Percentiles rank a stretch among this genome's conserved stretches.
Evolutionary conservation across 176 grass and related monocot species (phyloP).

Genomic region (sorghum (Sorghum bicolor)): DNA sequence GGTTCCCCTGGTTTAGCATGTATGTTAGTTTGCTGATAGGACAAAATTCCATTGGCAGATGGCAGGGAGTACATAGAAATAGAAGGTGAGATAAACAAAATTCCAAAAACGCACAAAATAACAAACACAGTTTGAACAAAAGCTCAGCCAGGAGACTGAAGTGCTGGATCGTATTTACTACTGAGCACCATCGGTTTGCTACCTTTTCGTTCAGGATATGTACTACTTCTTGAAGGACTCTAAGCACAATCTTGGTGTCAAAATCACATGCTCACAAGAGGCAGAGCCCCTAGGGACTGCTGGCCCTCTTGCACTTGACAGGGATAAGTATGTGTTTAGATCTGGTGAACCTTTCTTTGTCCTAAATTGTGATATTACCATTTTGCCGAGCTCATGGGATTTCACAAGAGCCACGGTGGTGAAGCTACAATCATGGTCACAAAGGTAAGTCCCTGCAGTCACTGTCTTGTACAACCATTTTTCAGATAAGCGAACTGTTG

Average conservation of each 20-base stretch:
- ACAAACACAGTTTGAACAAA: no score
- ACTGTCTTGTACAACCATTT: background rate
- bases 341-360: conserved; percentile 14
- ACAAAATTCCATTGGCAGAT: no score
- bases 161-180: no score
- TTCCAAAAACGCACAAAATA: no score
- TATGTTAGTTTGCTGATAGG: no score
- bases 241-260: conserved; percentile 30
- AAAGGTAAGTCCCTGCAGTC: conserved; percentile 31
- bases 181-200: background rate
- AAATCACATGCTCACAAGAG: conserved; percentile 57
- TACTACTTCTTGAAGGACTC: conserved; percentile 44
- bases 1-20: no score
- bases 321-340: conserved; percentile 1
- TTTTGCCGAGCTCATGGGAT: conserved; percentile 41
- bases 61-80: no score
- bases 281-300: conserved; percentile 44
- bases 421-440: conserved; percentile 50
- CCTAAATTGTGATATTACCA: conserved; percentile 44
- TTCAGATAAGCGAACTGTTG: background rate
- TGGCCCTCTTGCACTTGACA: conserved; percentile 42
- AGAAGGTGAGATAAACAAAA: no score
- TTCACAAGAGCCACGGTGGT: conserved; percentile 43
- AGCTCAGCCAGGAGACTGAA: no score
- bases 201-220: conserved; percentile 23